These are phyloP conservation scores for Phytopythium delawarense DNA, from an alignment of 352 stramenopile species.

Conservation along the genomic window DNA sequence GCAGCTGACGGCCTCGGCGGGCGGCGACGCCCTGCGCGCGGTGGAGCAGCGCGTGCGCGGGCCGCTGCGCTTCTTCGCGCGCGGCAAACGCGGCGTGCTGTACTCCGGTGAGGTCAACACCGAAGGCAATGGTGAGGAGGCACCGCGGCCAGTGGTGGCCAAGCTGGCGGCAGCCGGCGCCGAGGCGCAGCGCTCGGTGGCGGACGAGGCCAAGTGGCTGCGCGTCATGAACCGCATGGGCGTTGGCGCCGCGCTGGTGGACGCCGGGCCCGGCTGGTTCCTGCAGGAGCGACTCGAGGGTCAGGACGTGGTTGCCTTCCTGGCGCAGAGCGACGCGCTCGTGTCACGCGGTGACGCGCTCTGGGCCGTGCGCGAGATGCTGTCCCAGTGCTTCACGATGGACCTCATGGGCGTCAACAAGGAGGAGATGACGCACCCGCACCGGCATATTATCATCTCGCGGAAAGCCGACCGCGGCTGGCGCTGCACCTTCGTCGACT, in stretches of 20 bases:
- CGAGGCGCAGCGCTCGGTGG: conserved; percentile 26
- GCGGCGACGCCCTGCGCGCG: conserved; percentile 12
- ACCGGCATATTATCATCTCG: conserved; percentile 61
- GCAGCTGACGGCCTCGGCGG: conserved; percentile 30
- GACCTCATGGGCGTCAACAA: conserved; percentile 76
- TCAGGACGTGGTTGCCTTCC: conserved; percentile 58
- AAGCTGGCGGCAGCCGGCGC: conserved; percentile 37
- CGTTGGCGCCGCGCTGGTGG: conserved; percentile 44
- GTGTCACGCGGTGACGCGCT: conserved; percentile 26
- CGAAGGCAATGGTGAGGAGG: background rate
- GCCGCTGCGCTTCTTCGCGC: conserved; percentile 53
- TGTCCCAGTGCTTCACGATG: conserved; percentile 72
- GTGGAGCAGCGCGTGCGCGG: conserved; percentile 19
- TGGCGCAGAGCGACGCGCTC: conserved; percentile 17
- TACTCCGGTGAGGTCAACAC: conserved; percentile 34
- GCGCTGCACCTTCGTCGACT: conserved; percentile 70
- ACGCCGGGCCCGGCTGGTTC: conserved; percentile 45
- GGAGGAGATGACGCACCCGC: conserved; percentile 79
- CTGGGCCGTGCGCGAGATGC: conserved; percentile 59
- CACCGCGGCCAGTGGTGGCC: conserved; percentile 27
- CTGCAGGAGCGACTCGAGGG: conserved; percentile 57
- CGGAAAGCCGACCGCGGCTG: conserved; percentile 13
- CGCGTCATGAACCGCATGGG: conserved; percentile 55
- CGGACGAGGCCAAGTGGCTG: conserved; percentile 55
- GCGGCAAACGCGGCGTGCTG: conserved; percentile 59